phyloP scores from a whole-genome alignment of 306 rosid genomes.

The Rosa lucieae region DNA sequence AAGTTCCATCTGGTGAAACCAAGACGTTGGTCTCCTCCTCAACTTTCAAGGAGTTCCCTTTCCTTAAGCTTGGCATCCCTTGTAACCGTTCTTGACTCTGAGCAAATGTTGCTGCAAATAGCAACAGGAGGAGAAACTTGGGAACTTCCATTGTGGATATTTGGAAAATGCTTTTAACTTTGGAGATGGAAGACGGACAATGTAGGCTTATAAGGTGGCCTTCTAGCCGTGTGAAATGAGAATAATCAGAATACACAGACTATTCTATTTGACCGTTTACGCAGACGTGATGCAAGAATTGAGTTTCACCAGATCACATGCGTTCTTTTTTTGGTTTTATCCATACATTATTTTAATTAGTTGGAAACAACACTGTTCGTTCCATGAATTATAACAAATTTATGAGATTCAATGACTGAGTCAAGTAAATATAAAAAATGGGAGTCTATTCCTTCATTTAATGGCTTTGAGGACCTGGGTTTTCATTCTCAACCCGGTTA shows the following conservation, averaged over 20 bases:
- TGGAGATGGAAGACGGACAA: not conserved
- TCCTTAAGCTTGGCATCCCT: slow-evolving; percentile 11
- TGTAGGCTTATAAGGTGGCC: not conserved
- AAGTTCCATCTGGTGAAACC: slow-evolving; percentile 27
- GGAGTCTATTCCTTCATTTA: not conserved
- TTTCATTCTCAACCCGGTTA: too few relatives aligned
- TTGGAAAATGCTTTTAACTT: not conserved
- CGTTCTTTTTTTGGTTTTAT: too few relatives aligned
- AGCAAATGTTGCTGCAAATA: not conserved
- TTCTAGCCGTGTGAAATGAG: not conserved
- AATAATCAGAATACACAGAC: not conserved
- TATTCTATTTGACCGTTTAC: not conserved
- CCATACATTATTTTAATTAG: too few relatives aligned
- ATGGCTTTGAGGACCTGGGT: not conserved
- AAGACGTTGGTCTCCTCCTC: slow-evolving; percentile 14
- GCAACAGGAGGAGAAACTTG: slow-evolving; percentile 8
- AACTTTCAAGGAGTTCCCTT: slow-evolving; percentile 19
- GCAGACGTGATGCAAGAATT: not conserved
- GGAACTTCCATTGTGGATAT: not conserved
- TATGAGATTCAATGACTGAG: too few relatives aligned
- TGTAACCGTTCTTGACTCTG: not conserved
- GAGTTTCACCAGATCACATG: too few relatives aligned
- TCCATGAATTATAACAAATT: too few relatives aligned
- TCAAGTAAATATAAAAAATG: too few relatives aligned
- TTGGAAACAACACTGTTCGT: too few relatives aligned